phyloP scores from a whole-genome alignment of 2,329 filamentous ascomycete genomes.

The Penicillium sp. region DNA sequence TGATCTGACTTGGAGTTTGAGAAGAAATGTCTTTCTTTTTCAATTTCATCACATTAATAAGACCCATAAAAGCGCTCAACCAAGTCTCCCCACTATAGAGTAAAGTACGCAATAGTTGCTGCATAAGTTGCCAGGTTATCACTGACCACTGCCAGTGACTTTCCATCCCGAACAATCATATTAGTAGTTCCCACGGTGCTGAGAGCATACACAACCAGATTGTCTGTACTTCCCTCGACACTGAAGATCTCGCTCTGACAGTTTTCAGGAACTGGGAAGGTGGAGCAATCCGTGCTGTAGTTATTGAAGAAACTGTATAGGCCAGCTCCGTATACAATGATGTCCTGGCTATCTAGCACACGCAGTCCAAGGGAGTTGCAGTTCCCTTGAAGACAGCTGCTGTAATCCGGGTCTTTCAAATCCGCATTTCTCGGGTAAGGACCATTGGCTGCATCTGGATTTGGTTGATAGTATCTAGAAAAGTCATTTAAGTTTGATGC shows the following conservation, averaged over 20 bases:
- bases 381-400: slow-evolving; percentile 27
- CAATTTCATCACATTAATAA: too few relatives aligned
- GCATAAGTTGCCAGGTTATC: slow-evolving; percentile 47
- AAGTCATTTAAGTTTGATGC: neutral
- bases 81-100: slow-evolving; percentile 9
- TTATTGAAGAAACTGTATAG: slow-evolving; percentile 53
- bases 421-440: slow-evolving; percentile 29
- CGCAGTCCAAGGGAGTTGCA: slow-evolving; percentile 47
- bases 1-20: too few relatives aligned
- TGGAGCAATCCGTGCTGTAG: slow-evolving; percentile 44
- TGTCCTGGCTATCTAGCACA: slow-evolving; percentile 41
- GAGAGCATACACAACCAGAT: slow-evolving; percentile 42
- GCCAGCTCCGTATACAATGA: slow-evolving; percentile 49
- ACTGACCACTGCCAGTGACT: slow-evolving; percentile 39
- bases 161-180: slow-evolving; percentile 44
- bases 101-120: slow-evolving; percentile 42
- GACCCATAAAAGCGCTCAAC: too few relatives aligned
- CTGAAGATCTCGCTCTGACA: slow-evolving; percentile 49
- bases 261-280: slow-evolving; percentile 33
- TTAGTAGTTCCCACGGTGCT: slow-evolving; percentile 45
- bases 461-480: slow-evolving; percentile 36
- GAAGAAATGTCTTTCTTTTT: too few relatives aligned
- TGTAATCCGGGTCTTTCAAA: slow-evolving; percentile 36
- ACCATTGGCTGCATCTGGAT: slow-evolving; percentile 28
- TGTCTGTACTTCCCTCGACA: slow-evolving; percentile 37